Evolutionary conservation across 176 grass and related monocot species (phyloP), one percentile per base, ranked within the genome.

Genomic region (Themeda triandra): DNA sequence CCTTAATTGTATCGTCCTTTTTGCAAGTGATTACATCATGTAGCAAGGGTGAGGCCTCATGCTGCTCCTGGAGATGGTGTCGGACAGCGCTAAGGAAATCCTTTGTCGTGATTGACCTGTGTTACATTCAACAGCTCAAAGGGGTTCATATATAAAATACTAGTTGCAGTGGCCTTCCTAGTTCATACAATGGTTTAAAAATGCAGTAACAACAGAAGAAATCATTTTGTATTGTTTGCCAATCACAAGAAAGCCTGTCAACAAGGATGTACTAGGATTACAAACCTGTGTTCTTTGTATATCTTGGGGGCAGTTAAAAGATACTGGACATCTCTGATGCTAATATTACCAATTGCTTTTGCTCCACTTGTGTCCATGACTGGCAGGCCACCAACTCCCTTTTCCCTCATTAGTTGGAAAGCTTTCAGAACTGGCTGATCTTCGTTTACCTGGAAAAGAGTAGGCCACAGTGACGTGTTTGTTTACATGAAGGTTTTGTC

Each of bases 271-370:
- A 77, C 13, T 21, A 83, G 25, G 30, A 70, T 66, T 46, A 81
- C 63, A 48, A 45, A 99, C 97, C 97, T 96, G 92, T 96, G 93
- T 53, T 94, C 88, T 86, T 89, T 99, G 86, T 99, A 99, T 75
- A 99, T 96, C 83, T 94, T 92, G 25, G 97, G 93, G 60, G 93
- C 92, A 73, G 88, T 91, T 76, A 99, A 76, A 90, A 99, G 97
- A 92, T 96, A 99, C 30, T 99, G 97, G 19, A 99, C 90, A 87
- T 99, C 97, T 91, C 97, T 99, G 53, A 99, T 94, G 75, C 97
- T 99, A 80, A 99, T 96, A 58, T 99, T 99, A 51, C 97, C 97
- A 71, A 91, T 86, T 73, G 83, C 92, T 71, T 84, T 78, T 31
- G 86, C 75, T 48, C 93, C 92, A 74, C 84, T 94, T 65, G 66